phyloP scores from a whole-genome alignment of 2,329 filamentous ascomycete genomes.

The Aureobasidium mangrovei region DNA sequence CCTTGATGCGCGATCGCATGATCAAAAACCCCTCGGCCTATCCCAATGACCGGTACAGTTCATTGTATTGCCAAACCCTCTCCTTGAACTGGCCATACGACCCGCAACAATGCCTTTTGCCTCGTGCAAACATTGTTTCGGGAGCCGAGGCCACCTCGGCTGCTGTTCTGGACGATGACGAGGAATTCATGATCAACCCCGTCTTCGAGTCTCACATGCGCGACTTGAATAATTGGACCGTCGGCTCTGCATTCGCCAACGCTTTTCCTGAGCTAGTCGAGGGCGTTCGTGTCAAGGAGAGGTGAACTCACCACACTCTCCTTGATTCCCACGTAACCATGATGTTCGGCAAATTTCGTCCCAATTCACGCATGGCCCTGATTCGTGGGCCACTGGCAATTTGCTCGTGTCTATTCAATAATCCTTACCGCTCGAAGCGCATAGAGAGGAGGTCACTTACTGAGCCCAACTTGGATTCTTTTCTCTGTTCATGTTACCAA shows the following conservation, averaged over 20 bases:
- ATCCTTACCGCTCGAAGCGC: too few relatives aligned
- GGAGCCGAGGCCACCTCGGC: constrained; percentile 16
- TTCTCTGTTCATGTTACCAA: too few relatives aligned
- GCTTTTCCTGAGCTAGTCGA: constrained; percentile 26
- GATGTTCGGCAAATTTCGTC: not conserved
- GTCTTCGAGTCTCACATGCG: constrained; percentile 75
- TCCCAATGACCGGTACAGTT: constrained; percentile 71
- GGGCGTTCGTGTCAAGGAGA: constrained; percentile 22
- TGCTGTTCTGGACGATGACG: constrained; percentile 28
- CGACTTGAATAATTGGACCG: constrained; percentile 69
- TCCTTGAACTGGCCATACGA: constrained; percentile 81
- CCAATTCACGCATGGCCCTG: not conserved
- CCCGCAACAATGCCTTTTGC: constrained; percentile 55
- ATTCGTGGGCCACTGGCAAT: not conserved
- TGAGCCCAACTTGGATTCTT: too few relatives aligned
- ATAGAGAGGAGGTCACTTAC: too few relatives aligned
- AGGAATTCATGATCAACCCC: constrained; percentile 72
- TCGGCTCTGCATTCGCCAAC: constrained; percentile 32
- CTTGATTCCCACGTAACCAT: not conserved
- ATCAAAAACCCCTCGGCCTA: constrained; percentile 46
- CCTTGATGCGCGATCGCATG: constrained; percentile 62
- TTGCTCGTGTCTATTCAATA: not conserved
- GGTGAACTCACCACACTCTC: constrained; percentile 5
- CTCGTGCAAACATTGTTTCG: constrained; percentile 19
- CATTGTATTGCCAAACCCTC: constrained; percentile 64